Evolutionary conservation across 176 grass and related monocot species (phyloP).

Genomic region (Themeda triandra): DNA sequence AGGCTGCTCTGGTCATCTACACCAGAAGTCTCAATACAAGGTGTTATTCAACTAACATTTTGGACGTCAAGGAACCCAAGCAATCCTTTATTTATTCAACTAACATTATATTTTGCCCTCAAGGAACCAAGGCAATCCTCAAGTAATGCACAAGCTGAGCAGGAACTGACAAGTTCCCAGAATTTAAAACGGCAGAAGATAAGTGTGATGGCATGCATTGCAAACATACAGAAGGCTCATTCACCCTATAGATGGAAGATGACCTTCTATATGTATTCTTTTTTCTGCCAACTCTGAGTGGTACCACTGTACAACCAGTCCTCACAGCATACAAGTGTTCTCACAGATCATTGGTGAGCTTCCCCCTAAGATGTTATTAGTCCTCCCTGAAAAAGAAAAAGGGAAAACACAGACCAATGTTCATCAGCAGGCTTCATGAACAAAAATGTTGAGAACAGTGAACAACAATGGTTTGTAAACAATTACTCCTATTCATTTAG

Average conservation of each 20-base stretch:
- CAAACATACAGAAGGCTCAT: conserved; percentile 27
- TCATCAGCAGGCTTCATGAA: neutral
- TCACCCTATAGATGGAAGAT: conserved; percentile 18
- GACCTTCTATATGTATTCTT: neutral
- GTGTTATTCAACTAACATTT: conserved; percentile 34
- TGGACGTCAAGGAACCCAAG: neutral
- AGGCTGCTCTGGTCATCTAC: conserved; percentile 8
- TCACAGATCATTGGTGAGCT: neutral
- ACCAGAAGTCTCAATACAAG: conserved; percentile 25
- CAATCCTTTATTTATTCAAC: conserved; percentile 40
- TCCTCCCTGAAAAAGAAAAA: conserved; percentile 46
- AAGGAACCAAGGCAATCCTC: conserved; percentile 1
- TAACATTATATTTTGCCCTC: conserved; percentile 23
- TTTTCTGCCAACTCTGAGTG: conserved; percentile 5
- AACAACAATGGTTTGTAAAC: neutral
- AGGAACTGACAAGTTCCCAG: conserved; percentile 23
- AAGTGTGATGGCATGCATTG: neutral
- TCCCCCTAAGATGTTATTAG: conserved; percentile 6
- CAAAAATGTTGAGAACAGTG: neutral
- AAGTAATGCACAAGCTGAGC: conserved; percentile 20
- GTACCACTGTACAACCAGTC: conserved; percentile 35
- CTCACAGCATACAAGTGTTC: neutral
- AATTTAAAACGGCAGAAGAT: conserved; percentile 19
- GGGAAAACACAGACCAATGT: neutral
- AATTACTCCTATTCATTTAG: neutral